Evolutionary conservation across 805 yeast genomes (phyloP), one percentile per base, ranked within the genome.

Genomic region (Metschnikowia baotianmanensis): DNA sequence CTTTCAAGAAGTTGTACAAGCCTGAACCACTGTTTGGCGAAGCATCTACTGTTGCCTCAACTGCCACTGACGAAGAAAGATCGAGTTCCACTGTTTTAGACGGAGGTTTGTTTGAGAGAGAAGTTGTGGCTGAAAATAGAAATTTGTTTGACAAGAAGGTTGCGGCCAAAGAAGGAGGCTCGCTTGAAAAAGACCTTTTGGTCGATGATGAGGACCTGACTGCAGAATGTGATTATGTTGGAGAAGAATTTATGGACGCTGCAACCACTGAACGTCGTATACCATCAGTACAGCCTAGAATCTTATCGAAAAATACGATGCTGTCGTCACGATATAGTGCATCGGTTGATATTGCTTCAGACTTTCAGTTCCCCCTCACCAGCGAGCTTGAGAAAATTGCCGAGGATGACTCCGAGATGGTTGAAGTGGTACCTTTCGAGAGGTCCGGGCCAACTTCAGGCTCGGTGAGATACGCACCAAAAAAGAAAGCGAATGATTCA

Each of bases 11-110:
- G 17, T 30, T 58, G 15, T 59, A 53, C 37, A 52, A 42, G 18
- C 65, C 65, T 1, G 47, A 31, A 7, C 67, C 67, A 3, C 53
- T 45, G 17, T 49, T 61, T 24, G 20, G 34, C 8, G 49, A 47
- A 23, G 31, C 41, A 3, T 42, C 55, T 2, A 31, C 41, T 4
- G 35, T 40, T 10, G 36, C 36, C 3, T 46, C 46, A 2, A 29
- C 42, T 7, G 28, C 20, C 15, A 18, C 31, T 10, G 25, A 23
- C n/a, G n/a, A n/a, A n/a, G n/a, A n/a, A n/a, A n/a, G n/a, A n/a
- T n/a, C n/a, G n/a, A n/a, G n/a, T n/a, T n/a, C n/a, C n/a, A n/a
- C n/a, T n/a, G n/a, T n/a, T n/a, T n/a, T n/a, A n/a, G n/a, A n/a
- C n/a, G n/a, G n/a, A n/a, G n/a, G n/a, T n/a, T n/a, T n/a, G n/a